Percentiles rank a stretch among this genome's conserved stretches.
phyloP scores from a whole-genome alignment of 768 basidiomycete genomes.

The Lentinula guzmanii region DNA sequence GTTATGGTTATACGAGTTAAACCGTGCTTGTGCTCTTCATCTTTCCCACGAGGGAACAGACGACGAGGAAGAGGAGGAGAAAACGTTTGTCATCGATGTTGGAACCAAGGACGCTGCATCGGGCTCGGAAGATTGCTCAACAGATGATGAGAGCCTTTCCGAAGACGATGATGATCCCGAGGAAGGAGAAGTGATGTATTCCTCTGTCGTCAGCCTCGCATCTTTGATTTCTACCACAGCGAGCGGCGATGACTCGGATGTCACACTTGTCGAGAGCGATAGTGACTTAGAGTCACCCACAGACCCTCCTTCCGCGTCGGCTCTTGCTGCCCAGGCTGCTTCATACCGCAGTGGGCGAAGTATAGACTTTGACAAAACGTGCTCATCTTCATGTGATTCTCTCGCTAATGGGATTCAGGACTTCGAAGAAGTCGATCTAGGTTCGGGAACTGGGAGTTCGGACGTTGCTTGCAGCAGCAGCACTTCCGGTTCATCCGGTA shows the following conservation, averaged over 20 bases:
- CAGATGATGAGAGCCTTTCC: background rate
- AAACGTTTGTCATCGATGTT: background rate
- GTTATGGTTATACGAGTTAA: constrained; percentile 58
- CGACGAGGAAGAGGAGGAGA: background rate
- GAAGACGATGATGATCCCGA: constrained; percentile 13
- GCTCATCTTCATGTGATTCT: background rate
- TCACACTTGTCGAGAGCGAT: constrained; percentile 51
- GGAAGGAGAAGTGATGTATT: constrained; percentile 20
- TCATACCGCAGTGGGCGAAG: background rate
- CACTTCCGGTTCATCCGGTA: background rate
- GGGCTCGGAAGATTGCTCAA: background rate
- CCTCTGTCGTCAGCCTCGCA: constrained; percentile 21
- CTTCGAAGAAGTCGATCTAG: constrained; percentile 1
- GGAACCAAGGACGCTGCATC: background rate
- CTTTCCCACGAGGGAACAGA: constrained; percentile 4
- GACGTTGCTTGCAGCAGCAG: background rate
- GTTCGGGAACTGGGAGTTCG: background rate
- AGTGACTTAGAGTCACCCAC: constrained; percentile 22
- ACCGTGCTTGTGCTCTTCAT: constrained; percentile 22
- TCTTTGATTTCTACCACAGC: constrained; percentile 23
- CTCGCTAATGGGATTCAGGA: background rate
- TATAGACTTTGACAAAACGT: background rate
- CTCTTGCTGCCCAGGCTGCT: background rate
- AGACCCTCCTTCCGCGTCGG: background rate
- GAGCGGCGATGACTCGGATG: constrained; percentile 44